Evolutionary conservation across 495 filamentous ascomycete species (phyloP).

Genomic region (Penicillium macrosclerotiorum): DNA sequence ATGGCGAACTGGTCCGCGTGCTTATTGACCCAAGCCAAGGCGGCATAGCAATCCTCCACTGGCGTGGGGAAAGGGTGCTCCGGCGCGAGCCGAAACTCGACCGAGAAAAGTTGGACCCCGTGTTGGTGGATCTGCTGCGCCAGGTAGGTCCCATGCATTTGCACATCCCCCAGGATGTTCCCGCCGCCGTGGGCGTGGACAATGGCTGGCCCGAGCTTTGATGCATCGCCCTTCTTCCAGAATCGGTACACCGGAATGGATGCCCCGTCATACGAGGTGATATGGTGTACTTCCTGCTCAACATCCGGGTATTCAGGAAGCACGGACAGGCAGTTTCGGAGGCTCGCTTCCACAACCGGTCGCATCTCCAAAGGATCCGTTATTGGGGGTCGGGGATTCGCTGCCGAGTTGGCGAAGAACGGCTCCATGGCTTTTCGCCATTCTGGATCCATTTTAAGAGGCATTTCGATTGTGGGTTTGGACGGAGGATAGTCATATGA

Average conservation of each 20-base stretch:
- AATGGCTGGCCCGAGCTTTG: constrained; percentile 11
- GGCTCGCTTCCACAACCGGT: neutral
- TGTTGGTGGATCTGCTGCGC: constrained; percentile 7
- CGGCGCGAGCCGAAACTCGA: constrained; percentile 37
- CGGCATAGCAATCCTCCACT: constrained; percentile 38
- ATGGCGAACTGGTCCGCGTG: constrained; percentile 38
- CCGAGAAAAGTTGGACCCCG: constrained; percentile 22
- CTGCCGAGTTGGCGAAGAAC: constrained; percentile 1
- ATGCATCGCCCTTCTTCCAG: constrained; percentile 3
- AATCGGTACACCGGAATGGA: constrained; percentile 13
- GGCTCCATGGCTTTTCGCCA: constrained; percentile 9
- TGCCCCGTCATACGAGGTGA: constrained; percentile 14
- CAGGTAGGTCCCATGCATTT: constrained; percentile 1
- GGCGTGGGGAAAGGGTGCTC: constrained; percentile 32
- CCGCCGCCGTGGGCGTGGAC: constrained; percentile 25
- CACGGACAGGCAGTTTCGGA: neutral
- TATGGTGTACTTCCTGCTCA: constrained; percentile 9
- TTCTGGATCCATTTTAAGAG: constrained; percentile 12
- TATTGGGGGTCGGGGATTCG: neutral
- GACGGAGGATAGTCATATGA: no score
- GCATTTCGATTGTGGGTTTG: no score
- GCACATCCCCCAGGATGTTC: constrained; percentile 12
- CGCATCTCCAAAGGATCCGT: constrained; percentile 9
- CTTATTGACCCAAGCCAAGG: constrained; percentile 38
- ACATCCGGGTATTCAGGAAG: constrained; percentile 13